Base-by-base conservation (phyloP, 2,329 filamentous ascomycete species). In the Aspergillus pseudoviridinutans region DNA sequence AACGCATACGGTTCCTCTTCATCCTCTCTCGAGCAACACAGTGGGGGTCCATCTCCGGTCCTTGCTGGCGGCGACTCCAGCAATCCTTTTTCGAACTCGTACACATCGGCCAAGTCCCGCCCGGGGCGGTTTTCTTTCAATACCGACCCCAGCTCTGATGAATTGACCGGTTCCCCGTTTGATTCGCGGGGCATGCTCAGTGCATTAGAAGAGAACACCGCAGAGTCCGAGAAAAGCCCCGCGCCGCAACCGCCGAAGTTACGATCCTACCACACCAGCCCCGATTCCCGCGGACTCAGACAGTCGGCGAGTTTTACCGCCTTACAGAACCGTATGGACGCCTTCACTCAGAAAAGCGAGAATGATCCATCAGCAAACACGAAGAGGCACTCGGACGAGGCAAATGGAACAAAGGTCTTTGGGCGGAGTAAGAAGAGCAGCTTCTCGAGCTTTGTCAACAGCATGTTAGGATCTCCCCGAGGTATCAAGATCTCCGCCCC, bases 401-500 rank as follows among this genome's bases (percentile, higher is more conserved):
- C 78, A 60, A 86, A 84, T 66, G 84, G 88, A 55, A 76, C 82
- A 47, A 88, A 86, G 68, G 78, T 80, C 17, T 78, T 81, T 3
- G 76, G 77, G 58, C 79, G 90, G 68, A 74, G 70, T 60, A 95
- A 95, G 79, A 96, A 95, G 79, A 90, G 89, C 53, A 91, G 90
- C 58, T 91, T 96, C 71, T 92, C 90, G 17, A 90, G 87, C 65
- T 92, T 96, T 69, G 87, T 96, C 80, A 93, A 87, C 73, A 93
- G 88, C 72, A 79, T 87, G 71, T 87, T 95, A 58, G 89, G 90
- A 64, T 93, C 92, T 38, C 92, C 90, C 54, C 90, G 92, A 75
- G 91, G 92, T 63, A 91, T 94, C 50, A 86, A 93, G 74, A 99
- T 99, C 68, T 97, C 94, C n/a, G 91, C 92, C 41, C 94, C 94